phyloP scores from a whole-genome alignment of 2,329 filamentous ascomycete species.

The Alternaria sp. region DNA sequence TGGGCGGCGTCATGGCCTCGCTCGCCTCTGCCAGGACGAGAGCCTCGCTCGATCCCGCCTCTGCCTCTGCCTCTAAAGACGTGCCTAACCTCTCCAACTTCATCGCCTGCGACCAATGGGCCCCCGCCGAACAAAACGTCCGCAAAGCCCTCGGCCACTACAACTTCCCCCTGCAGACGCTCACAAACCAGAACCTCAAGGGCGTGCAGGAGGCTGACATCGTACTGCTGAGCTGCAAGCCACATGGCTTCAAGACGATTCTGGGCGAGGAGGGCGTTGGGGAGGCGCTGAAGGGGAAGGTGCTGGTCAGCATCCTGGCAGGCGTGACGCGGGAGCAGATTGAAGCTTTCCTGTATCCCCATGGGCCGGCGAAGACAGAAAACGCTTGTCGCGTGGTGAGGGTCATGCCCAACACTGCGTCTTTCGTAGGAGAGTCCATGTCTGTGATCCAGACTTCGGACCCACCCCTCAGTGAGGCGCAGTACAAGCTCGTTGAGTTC shows the following conservation, averaged over 20 bases:
- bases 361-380: conserved; percentile 52
- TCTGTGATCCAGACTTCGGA: conserved; percentile 71
- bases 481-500: conserved; percentile 69
- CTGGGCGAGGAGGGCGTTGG: conserved; percentile 71
- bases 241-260: conserved; percentile 73
- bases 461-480: conserved; percentile 62
- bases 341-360: conserved; percentile 65
- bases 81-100: conserved; percentile 68
- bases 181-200: conserved; percentile 73
- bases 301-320: conserved; percentile 81
- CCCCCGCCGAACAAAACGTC: conserved; percentile 73
- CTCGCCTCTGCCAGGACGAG: conserved; percentile 56
- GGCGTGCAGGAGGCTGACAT: conserved; percentile 73
- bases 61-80: conserved; percentile 47
- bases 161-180: conserved; percentile 66
- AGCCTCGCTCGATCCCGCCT: conserved; percentile 49
- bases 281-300: conserved; percentile 76
- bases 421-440: conserved; percentile 80
- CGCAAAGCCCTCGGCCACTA: conserved; percentile 69
- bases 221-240: conserved; percentile 81
- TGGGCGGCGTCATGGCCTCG: conserved; percentile 78
- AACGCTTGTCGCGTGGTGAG: conserved; percentile 70
- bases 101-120: conserved; percentile 78
- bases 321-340: conserved; percentile 76
- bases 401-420: conserved; percentile 85